A percentile compares a stretch with the other conserved stretches of the same genome.
Evolutionary conservation across 2,329 filamentous ascomycete genomes (phyloP).

Genomic region (Sporothrix globosa): DNA sequence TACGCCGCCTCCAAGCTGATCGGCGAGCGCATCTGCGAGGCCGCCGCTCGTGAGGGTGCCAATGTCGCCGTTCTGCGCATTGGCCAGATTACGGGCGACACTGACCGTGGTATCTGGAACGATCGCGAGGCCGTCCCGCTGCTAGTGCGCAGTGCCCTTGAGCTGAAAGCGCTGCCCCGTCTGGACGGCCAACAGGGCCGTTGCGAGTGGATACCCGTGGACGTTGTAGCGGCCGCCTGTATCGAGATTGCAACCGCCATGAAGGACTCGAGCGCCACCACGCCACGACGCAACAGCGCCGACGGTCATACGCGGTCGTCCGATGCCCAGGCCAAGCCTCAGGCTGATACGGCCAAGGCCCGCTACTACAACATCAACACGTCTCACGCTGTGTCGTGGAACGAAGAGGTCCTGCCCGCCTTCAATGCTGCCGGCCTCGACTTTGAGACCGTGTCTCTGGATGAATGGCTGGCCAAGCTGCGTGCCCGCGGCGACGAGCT

Average conservation of each 20-base stretch:
- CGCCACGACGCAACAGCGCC: slow-evolving; percentile 21
- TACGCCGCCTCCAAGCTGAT: slow-evolving; percentile 35
- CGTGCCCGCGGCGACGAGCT: slow-evolving; percentile 28
- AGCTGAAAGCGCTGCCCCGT: slow-evolving; percentile 50
- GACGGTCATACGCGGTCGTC: slow-evolving; percentile 32
- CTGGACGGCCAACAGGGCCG: slow-evolving; percentile 46
- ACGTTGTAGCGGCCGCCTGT: slow-evolving; percentile 48
- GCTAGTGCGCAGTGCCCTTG: slow-evolving; percentile 52
- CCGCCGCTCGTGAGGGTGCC: slow-evolving; percentile 29
- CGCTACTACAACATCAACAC: slow-evolving; percentile 56
- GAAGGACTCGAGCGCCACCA: background rate
- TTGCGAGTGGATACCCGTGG: slow-evolving; percentile 52
- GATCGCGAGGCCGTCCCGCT: slow-evolving; percentile 56
- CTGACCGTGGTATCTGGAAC: slow-evolving; percentile 54
- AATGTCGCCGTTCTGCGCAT: slow-evolving; percentile 49
- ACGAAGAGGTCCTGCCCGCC: slow-evolving; percentile 53
- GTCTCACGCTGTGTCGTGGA: slow-evolving; percentile 54
- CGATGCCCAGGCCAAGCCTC: background rate
- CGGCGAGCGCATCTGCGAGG: slow-evolving; percentile 34
- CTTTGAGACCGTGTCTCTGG: slow-evolving; percentile 53
- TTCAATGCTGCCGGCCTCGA: slow-evolving; percentile 49
- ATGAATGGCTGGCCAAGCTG: slow-evolving; percentile 40
- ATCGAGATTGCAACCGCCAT: slow-evolving; percentile 43
- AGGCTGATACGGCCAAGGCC: slow-evolving; percentile 28
- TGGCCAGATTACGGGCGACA: slow-evolving; percentile 57